These are phyloP conservation scores for Poa pratensis DNA, from an alignment of 176 grass and related monocot genomes.

Conservation along the genomic window DNA sequence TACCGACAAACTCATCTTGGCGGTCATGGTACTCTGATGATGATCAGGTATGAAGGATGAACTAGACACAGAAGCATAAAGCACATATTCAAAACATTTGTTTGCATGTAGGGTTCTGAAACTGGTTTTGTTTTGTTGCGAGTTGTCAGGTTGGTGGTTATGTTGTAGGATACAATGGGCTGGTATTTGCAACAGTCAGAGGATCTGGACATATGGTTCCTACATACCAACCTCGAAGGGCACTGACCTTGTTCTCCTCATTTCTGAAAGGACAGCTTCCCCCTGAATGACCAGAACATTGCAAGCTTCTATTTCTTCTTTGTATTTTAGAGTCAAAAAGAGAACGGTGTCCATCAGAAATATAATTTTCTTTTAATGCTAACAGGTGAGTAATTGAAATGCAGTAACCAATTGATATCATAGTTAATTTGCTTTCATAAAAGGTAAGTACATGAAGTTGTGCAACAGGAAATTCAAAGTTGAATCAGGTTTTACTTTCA, in stretches of 20 bases:
- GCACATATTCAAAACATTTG: neutral
- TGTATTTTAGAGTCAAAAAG: slow-evolving; percentile 24
- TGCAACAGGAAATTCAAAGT: neutral
- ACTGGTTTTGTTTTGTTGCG: slow-evolving; percentile 35
- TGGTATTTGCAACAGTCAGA: slow-evolving; percentile 59
- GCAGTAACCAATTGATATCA: neutral
- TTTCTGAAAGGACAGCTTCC: slow-evolving; percentile 62
- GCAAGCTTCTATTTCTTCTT: slow-evolving; percentile 16
- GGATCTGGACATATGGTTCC: slow-evolving; percentile 64
- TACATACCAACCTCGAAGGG: slow-evolving; percentile 54
- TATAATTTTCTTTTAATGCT: slow-evolving; percentile 3
- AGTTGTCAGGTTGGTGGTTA: slow-evolving; percentile 60
- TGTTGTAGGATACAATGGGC: slow-evolving; percentile 46
- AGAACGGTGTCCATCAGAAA: neutral
- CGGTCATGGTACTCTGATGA: slow-evolving; percentile 56
- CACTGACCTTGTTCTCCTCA: slow-evolving; percentile 52
- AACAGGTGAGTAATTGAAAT: slow-evolving; percentile 24
- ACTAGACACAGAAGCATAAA: neutral
- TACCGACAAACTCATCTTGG: slow-evolving; percentile 48
- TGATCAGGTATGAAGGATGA: slow-evolving; percentile 42
- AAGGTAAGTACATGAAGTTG: neutral
- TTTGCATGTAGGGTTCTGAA: slow-evolving; percentile 19
- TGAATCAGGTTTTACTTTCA: neutral
- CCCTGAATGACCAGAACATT: slow-evolving; percentile 46
- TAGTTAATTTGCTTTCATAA: slow-evolving; percentile 24